Conservation (phyloP, 2,329 filamentous ascomycete species). For the Parafenestella ontariensis region DNA sequence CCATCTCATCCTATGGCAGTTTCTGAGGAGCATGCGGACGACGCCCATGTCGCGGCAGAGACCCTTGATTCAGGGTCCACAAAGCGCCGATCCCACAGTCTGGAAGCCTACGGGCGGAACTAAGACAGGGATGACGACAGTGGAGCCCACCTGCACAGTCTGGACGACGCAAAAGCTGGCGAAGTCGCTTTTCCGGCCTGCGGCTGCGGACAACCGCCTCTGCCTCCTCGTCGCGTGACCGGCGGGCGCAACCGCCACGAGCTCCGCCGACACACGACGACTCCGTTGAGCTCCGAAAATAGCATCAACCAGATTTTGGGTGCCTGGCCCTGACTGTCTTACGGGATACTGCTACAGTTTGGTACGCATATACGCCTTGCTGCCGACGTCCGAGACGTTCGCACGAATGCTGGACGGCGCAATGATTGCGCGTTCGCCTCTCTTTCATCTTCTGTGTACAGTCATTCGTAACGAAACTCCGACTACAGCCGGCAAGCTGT, state of each 20-base stretch:
- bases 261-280: slow-evolving; percentile 4
- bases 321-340: no score
- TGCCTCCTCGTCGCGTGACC: slow-evolving; percentile 8
- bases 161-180: slow-evolving; percentile 18
- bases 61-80: slow-evolving; percentile 20
- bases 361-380: no score
- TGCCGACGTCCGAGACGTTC: background rate
- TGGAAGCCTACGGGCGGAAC: slow-evolving; percentile 30
- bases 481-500: slow-evolving; percentile 16
- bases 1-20: slow-evolving; percentile 3
- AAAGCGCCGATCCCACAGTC: slow-evolving; percentile 30
- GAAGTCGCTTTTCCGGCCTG: slow-evolving; percentile 10
- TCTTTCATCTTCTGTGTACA: slow-evolving; percentile 8
- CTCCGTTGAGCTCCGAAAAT: slow-evolving; percentile 11
- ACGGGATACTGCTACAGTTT: no score
- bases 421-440: slow-evolving; percentile 5
- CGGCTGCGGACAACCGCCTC: slow-evolving; percentile 10
- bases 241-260: slow-evolving; percentile 14
- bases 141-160: slow-evolving; percentile 12
- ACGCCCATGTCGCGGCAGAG: slow-evolving; percentile 18
- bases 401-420: background rate
- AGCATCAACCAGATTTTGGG: slow-evolving; percentile 2
- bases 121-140: slow-evolving; percentile 33
- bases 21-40: slow-evolving; percentile 28
- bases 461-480: slow-evolving; percentile 9